Evolutionary conservation across 805 yeast species (phyloP).

Genomic region (Isabelozyma pseudorhagii): DNA sequence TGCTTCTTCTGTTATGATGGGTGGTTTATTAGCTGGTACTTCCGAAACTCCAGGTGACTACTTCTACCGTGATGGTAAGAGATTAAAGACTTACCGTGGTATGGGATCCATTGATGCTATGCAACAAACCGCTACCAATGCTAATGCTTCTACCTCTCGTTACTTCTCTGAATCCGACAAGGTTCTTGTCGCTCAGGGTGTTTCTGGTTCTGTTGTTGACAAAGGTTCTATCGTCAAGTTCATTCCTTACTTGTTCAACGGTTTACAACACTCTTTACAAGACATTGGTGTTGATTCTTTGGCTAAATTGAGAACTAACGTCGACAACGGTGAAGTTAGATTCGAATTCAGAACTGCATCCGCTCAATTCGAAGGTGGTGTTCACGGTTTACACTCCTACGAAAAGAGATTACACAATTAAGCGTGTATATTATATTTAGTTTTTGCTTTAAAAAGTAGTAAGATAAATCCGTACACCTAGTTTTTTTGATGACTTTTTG

Average conservation of each 20-base stretch:
- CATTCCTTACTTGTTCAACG: slow-evolving; percentile 89
- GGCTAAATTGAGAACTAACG: slow-evolving; percentile 58
- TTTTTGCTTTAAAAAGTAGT: too few relatives aligned
- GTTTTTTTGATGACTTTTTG: not conserved
- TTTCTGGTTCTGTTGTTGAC: slow-evolving; percentile 93
- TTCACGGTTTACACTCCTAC: slow-evolving; percentile 91
- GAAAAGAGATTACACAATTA: slow-evolving; percentile 96
- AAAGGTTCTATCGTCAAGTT: slow-evolving; percentile 94
- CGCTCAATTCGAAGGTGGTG: slow-evolving; percentile 99
- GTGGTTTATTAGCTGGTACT: slow-evolving; percentile 98
- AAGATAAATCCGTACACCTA: not conserved
- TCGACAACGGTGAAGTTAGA: slow-evolving; percentile 69
- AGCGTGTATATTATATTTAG: slow-evolving; percentile 1
- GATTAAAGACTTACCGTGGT: slow-evolving; percentile 97
- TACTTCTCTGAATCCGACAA: slow-evolving; percentile 95
- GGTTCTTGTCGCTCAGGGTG: slow-evolving; percentile 99
- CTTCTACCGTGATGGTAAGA: slow-evolving; percentile 96
- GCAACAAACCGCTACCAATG: slow-evolving; percentile 84
- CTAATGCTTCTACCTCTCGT: slow-evolving; percentile 97
- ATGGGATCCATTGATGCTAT: slow-evolving; percentile 99
- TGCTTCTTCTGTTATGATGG: slow-evolving; percentile 98
- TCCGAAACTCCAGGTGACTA: slow-evolving; percentile 98
- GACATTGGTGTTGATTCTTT: slow-evolving; percentile 86
- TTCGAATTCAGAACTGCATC: slow-evolving; percentile 98
- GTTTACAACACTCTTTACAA: slow-evolving; percentile 98